Evolutionary conservation across 148 eudicot species (phyloP), one percentile per base, ranked within the genome.

Genomic region (Rhododendron vialii): DNA sequence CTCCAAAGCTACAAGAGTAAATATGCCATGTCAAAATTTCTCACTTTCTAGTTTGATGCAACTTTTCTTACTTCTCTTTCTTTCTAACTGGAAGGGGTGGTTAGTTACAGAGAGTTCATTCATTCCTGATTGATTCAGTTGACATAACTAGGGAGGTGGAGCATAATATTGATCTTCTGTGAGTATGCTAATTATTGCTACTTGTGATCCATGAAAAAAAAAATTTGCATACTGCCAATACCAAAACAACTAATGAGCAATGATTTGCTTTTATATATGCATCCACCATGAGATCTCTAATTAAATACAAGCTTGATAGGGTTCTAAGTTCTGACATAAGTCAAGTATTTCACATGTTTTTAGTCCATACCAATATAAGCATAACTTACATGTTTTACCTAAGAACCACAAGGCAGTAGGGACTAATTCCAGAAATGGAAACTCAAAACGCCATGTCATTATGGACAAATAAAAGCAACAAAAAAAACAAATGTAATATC

Each of bases 1-100:
- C 89, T 92, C 88, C 88, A 94, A 89, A 83, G 95, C 97, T 94
- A 87, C 92, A 93, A 26, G 78, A 86, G 74, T 75, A 85, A 86
- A 76, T 80, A 69, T 63, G 59, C 48, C 63, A 13, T 15, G 83
- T 92, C 90, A 92, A 85, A 30, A 75, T 55, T 57, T 75, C 24
- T 76, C 33, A 26, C 17, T 8, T 83, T 53, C 76, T 15, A 36
- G 50, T 41, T 41, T 47, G 3, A 53, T 50, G 12, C 53, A 9
- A 84, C 24, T 47, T 50, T 73, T 74, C 47, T 24, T 84, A 74
- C 20, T 33, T 50, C 85, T 8, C 55, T 26, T 83, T 63, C 53
- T 43, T 41, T 22, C 18, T 83, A n/a, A 41, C 43, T 41, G 11
- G 22, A 41, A 82, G 53, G 76, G 22, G 75, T 69, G 48, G 55